phyloP scores from a whole-genome alignment of 129 eudicot genomes.

The Pittosporum tobira region DNA sequence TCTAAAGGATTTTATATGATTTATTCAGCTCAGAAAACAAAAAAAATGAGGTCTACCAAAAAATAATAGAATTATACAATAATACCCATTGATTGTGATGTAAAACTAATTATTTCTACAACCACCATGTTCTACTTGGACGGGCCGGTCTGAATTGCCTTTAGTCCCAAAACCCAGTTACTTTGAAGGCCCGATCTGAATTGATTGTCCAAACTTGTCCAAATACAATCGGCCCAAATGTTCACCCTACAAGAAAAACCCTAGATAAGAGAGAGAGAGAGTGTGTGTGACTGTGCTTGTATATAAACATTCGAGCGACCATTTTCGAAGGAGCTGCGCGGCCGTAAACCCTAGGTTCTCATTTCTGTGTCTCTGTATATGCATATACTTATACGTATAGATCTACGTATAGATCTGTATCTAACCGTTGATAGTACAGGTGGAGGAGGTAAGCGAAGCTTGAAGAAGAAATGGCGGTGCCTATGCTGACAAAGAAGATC shows the following conservation, averaged over 20 bases:
- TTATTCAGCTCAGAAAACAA: too few relatives aligned
- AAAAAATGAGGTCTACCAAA: too few relatives aligned
- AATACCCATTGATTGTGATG: too few relatives aligned
- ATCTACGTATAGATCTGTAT: too few relatives aligned
- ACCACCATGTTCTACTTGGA: too few relatives aligned
- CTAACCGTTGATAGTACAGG: not conserved
- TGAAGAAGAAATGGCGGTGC: slow-evolving; percentile 42
- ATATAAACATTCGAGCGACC: not conserved
- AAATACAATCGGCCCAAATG: too few relatives aligned
- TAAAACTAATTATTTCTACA: too few relatives aligned
- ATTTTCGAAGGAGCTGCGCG: not conserved
- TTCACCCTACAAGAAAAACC: not conserved
- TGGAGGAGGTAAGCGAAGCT: slow-evolving; percentile 3
- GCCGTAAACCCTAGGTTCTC: slow-evolving; percentile 1
- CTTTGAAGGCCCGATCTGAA: not conserved
- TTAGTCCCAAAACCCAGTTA: not conserved
- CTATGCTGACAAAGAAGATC: slow-evolving; percentile 39
- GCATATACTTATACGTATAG: too few relatives aligned
- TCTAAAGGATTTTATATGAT: too few relatives aligned
- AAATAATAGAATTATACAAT: too few relatives aligned
- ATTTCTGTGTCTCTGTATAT: not conserved
- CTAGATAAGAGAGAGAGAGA: not conserved
- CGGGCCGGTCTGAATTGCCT: too few relatives aligned
- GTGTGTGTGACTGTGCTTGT: too few relatives aligned
- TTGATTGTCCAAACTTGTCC: not conserved